Percentiles rank a stretch among this genome's conserved stretches.
Conservation (phyloP, 2,329 filamentous ascomycete species). For the Rosellinia necatrix region DNA sequence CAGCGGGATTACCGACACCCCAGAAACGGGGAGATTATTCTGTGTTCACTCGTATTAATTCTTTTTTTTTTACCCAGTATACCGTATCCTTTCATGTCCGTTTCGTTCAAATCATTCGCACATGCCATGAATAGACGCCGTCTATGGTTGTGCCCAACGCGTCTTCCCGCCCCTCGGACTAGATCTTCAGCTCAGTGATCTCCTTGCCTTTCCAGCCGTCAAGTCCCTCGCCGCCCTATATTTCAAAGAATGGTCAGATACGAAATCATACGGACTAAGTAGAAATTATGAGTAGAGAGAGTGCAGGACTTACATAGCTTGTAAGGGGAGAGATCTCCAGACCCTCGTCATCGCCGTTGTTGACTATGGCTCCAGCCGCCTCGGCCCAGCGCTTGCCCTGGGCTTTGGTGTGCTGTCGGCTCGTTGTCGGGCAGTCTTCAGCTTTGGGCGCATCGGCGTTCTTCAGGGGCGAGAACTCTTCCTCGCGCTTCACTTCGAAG, state of each 20-base stretch:
- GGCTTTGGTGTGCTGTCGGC: constrained; percentile 83
- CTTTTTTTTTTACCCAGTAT: constrained; percentile 10
- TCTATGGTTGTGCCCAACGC: not conserved
- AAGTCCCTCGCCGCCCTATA: constrained; percentile 62
- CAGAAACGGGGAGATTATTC: constrained; percentile 1
- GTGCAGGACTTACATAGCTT: constrained; percentile 79
- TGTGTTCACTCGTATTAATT: constrained; percentile 10
- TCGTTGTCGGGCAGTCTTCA: constrained; percentile 87
- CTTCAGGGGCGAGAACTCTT: constrained; percentile 98
- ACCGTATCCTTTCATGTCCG: constrained; percentile 4
- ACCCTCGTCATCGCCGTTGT: constrained; percentile 62
- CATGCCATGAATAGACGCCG: not conserved
- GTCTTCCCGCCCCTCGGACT: not conserved
- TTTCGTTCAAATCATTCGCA: constrained; percentile 23
- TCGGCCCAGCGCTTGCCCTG: constrained; percentile 88
- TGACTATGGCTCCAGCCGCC: constrained; percentile 75
- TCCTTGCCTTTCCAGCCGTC: constrained; percentile 57
- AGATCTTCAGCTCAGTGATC: constrained; percentile 36
- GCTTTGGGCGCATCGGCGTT: constrained; percentile 56
- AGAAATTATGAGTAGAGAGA: not conserved
- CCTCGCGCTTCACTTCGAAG: constrained; percentile 94
- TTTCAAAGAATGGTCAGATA: constrained; percentile 44
- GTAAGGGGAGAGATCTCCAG: constrained; percentile 91
- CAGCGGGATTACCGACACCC: not conserved
- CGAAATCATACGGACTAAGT: not conserved